These are phyloP conservation scores for Fusarium clavum DNA, from an alignment of 2,329 filamentous ascomycete species.

Conservation along the genomic window DNA sequence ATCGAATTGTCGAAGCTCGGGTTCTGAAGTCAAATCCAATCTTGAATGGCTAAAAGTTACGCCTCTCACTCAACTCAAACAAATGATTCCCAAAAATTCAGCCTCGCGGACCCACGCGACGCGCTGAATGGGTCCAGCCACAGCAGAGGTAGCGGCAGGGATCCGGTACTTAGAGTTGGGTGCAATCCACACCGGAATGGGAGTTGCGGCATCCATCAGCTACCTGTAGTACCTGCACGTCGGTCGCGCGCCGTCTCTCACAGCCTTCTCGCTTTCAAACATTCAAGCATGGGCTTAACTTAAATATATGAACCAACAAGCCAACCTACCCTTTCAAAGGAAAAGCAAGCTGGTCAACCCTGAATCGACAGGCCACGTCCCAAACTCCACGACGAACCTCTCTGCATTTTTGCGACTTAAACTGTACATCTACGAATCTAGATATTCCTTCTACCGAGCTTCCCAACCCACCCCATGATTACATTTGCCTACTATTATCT, in stretches of 20 bases:
- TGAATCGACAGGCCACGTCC: neutral
- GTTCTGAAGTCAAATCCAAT: constrained; percentile 28
- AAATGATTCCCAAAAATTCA: constrained; percentile 50
- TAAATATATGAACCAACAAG: neutral
- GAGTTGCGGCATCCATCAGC: constrained; percentile 6
- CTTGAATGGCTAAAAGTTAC: constrained; percentile 35
- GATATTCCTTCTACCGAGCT: neutral
- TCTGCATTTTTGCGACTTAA: neutral
- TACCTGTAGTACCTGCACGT: constrained; percentile 28
- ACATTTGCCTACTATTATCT: constrained; percentile 12
- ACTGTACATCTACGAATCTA: neutral
- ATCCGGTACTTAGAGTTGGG: constrained; percentile 13
- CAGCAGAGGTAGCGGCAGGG: constrained; percentile 26
- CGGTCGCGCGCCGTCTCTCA: constrained; percentile 25
- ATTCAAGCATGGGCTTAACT: constrained; percentile 15
- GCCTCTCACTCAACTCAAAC: constrained; percentile 35
- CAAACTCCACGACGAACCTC: neutral
- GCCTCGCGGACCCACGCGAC: constrained; percentile 50
- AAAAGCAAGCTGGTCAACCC: neutral
- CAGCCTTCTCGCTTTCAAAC: constrained; percentile 42
- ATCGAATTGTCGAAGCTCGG: constrained; percentile 14
- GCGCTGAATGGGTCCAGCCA: constrained; percentile 35
- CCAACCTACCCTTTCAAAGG: neutral
- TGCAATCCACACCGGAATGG: fast-evolving
- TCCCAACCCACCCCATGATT: constrained; percentile 18